phyloP scores from a whole-genome alignment of 1,284 basidiomycete species.

The Heterobasidion parviporum region DNA sequence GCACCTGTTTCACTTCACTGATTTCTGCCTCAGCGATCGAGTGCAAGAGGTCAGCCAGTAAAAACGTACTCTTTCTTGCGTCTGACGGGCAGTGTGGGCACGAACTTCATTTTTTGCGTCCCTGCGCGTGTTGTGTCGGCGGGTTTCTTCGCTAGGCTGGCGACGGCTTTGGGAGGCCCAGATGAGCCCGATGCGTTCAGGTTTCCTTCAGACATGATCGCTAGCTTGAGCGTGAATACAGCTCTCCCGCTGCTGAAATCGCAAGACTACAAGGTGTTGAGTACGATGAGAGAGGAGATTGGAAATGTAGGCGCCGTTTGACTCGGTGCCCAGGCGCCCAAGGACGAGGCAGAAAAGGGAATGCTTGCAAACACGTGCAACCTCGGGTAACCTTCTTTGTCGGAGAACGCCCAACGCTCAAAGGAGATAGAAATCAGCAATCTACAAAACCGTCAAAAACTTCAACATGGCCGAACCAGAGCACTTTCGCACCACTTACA shows the following conservation, averaged over 20 bases:
- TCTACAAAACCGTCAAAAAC: no score
- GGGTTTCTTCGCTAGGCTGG: constrained; percentile 64
- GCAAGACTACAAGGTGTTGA: no score
- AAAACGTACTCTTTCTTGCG: constrained; percentile 69
- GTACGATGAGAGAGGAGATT: no score
- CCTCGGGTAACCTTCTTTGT: no score
- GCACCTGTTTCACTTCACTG: constrained; percentile 36
- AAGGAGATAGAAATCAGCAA: no score
- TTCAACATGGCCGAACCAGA: constrained; percentile 29
- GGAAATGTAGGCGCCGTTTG: no score
- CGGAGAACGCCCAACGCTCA: no score
- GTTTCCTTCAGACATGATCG: constrained; percentile 17
- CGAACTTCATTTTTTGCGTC: constrained; percentile 68
- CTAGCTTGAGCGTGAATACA: not conserved
- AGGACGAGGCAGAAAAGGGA: no score
- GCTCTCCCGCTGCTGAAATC: no score
- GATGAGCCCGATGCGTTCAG: constrained; percentile 13
- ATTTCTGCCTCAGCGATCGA: constrained; percentile 7
- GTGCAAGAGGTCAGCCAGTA: constrained; percentile 3
- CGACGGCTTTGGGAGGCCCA: constrained; percentile 45
- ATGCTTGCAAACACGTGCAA: no score
- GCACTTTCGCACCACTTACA: constrained; percentile 71
- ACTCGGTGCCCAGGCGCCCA: no score
- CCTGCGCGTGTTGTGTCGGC: constrained; percentile 64
- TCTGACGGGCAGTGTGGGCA: constrained; percentile 62